Evolutionary conservation across 176 grass and related monocot species (phyloP).

Genomic region (Otatea glauca): DNA sequence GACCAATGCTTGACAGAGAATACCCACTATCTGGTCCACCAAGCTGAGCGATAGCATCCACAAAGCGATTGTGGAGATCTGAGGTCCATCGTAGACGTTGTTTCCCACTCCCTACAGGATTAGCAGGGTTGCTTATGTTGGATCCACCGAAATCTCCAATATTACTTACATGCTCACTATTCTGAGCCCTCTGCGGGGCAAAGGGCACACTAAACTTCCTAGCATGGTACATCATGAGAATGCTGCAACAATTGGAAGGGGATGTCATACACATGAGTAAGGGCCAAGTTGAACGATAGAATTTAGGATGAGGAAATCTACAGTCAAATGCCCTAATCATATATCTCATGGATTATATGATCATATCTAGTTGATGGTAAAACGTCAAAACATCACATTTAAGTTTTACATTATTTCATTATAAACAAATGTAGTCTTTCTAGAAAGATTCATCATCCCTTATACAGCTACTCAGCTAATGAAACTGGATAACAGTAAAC

Average conservation of each 20-base stretch:
- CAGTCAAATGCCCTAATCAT: neutral
- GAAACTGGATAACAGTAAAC: neutral
- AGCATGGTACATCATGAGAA: slow-evolving; percentile 73
- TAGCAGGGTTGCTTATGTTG: slow-evolving; percentile 60
- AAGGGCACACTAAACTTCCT: slow-evolving; percentile 78
- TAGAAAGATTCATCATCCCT: neutral
- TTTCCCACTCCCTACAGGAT: slow-evolving; percentile 71
- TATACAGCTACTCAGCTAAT: neutral
- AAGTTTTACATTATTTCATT: neutral
- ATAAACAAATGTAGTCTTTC: neutral
- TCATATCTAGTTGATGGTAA: neutral
- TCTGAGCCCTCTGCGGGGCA: slow-evolving; percentile 71
- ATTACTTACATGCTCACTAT: slow-evolving; percentile 60
- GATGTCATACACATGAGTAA: slow-evolving; percentile 14
- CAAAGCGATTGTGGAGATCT: slow-evolving; percentile 96
- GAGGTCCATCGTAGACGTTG: slow-evolving; percentile 90
- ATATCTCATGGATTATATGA: neutral
- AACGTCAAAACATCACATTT: neutral
- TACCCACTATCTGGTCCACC: slow-evolving; percentile 99
- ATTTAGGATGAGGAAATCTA: neutral
- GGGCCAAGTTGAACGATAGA: neutral
- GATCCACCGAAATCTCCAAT: slow-evolving; percentile 65
- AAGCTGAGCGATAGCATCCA: slow-evolving; percentile 92
- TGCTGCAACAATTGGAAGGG: slow-evolving; percentile 59
- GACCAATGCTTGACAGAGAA: slow-evolving; percentile 53